A percentile compares a stretch with the other conserved stretches of the same genome.
Evolutionary conservation across 1,284 basidiomycete genomes (phyloP).

Genomic region (Malassezia restricta): DNA sequence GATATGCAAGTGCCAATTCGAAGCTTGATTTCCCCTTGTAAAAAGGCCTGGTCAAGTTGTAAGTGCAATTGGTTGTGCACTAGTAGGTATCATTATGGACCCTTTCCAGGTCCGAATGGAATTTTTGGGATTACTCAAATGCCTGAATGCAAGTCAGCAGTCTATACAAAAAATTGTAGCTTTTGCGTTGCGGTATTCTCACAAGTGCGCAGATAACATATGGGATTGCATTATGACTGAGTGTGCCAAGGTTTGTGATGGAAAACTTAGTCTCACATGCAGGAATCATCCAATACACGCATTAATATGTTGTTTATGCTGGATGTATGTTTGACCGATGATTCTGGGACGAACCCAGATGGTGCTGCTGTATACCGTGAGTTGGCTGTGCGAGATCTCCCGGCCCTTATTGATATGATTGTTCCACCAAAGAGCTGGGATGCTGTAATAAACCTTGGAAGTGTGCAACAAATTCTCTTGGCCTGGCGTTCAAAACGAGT

Average conservation of each 20-base stretch:
- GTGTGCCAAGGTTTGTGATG: constrained; percentile 19
- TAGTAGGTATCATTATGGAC: constrained; percentile 19
- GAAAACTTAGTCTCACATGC: constrained; percentile 46
- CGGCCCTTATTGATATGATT: constrained; percentile 14
- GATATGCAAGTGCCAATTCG: neutral
- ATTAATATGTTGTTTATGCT: constrained; percentile 88
- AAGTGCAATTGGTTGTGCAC: neutral
- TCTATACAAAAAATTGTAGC: constrained; percentile 79
- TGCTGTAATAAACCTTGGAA: constrained; percentile 20
- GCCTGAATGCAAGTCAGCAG: constrained; percentile 55
- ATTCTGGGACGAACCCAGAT: constrained; percentile 6
- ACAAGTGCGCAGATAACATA: constrained; percentile 66
- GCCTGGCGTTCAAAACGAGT: constrained; percentile 16
- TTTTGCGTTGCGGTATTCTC: constrained; percentile 73
- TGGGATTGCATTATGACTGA: constrained; percentile 90
- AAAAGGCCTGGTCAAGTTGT: neutral
- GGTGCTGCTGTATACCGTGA: constrained; percentile 14
- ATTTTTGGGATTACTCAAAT: constrained; percentile 35
- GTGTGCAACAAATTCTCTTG: constrained; percentile 17
- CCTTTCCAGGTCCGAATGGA: constrained; percentile 43
- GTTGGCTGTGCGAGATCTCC: constrained; percentile 14
- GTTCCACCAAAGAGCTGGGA: constrained; percentile 20
- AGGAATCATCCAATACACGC: constrained; percentile 73
- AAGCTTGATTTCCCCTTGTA: neutral
- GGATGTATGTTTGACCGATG: constrained; percentile 55